phyloP scores from a whole-genome alignment of 2,329 filamentous ascomycete genomes.

The Aspergillus sojae region DNA sequence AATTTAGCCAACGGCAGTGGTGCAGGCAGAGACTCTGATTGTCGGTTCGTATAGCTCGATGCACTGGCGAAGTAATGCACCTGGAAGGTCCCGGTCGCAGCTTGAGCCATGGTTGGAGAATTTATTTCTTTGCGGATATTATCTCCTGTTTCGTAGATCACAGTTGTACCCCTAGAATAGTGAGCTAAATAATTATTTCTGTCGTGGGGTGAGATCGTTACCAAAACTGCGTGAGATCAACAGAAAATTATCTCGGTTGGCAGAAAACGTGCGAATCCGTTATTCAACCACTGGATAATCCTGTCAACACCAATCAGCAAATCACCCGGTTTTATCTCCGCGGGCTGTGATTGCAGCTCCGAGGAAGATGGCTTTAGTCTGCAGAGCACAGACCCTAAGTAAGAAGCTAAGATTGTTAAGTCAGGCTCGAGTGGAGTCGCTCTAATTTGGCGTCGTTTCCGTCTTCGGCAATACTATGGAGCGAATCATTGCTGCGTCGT shows the following conservation, averaged over 20 bases:
- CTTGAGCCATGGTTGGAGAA: background rate
- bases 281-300: background rate
- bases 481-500: background rate
- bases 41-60: background rate
- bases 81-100: background rate
- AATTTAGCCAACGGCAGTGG: background rate
- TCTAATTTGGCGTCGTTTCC: background rate
- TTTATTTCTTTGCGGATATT: background rate
- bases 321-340: background rate
- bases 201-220: background rate
- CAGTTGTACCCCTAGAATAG: background rate
- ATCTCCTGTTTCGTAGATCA: background rate
- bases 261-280: background rate
- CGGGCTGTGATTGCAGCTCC: background rate
- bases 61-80: background rate
- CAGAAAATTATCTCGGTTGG: background rate
- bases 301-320: background rate
- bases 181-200: background rate
- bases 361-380: background rate
- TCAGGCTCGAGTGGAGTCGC: background rate
- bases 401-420: too few relatives aligned
- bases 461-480: background rate
- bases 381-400: background rate
- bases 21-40: background rate
- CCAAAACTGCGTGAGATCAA: background rate